These are phyloP conservation scores for Trichoderma lentiforme DNA, from an alignment of 2,329 filamentous ascomycete genomes.

Conservation along the genomic window DNA sequence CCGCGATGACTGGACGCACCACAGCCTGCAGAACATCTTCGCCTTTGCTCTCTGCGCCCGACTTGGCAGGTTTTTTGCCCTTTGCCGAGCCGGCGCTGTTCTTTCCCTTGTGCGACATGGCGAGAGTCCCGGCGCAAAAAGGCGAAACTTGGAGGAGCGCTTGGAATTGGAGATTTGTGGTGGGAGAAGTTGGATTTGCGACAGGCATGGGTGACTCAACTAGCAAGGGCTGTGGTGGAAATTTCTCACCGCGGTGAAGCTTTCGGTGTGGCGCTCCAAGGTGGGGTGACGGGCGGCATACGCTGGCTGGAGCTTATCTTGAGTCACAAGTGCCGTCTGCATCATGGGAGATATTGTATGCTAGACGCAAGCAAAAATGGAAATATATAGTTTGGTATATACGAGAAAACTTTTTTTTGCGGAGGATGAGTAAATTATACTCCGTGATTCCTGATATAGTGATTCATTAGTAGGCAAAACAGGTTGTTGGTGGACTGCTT, in stretches of 20 bases:
- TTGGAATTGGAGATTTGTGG: slow-evolving; percentile 17
- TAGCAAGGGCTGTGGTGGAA: slow-evolving; percentile 22
- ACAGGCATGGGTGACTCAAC: slow-evolving; percentile 33
- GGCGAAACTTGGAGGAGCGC: slow-evolving; percentile 17
- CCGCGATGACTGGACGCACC: slow-evolving; percentile 38
- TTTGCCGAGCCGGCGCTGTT: slow-evolving; percentile 40
- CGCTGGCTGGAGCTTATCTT: neutral
- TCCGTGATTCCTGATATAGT: neutral
- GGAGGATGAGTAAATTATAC: neutral
- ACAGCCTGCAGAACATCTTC: slow-evolving; percentile 59
- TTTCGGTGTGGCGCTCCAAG: slow-evolving; percentile 17
- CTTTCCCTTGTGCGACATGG: slow-evolving; percentile 48
- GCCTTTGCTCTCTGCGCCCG: slow-evolving; percentile 51
- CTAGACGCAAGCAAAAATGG: neutral
- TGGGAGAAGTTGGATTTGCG: slow-evolving; percentile 13
- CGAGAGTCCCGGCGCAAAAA: slow-evolving; percentile 4
- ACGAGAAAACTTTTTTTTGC: too few species aligned
- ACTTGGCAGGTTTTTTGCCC: slow-evolving; percentile 52
- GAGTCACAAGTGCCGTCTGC: neutral
- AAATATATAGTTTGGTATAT: neutral
- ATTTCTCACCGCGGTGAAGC: slow-evolving; percentile 30
- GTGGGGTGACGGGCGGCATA: neutral
- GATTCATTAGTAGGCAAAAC: neutral
- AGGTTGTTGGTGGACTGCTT: neutral
- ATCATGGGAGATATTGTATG: neutral